Evolutionary conservation across 306 rosid species (phyloP), one percentile per base, ranked within the genome.

Genomic region (Fragaria vesca): DNA sequence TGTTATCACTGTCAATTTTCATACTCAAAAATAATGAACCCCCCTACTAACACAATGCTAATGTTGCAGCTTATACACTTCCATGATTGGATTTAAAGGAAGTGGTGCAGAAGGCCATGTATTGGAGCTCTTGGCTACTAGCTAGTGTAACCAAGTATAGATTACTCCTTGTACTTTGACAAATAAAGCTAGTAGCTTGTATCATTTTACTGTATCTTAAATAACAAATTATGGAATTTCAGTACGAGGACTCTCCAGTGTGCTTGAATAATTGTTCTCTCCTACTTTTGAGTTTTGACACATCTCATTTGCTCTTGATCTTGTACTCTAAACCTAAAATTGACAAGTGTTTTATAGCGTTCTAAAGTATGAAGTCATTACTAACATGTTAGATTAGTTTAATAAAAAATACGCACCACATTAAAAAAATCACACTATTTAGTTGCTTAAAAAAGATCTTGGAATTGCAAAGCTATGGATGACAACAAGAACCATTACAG

Each of bases 41-140:
- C 69, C 79, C 45, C 68, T 81, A 55, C 24, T 36, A 58, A 7
- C 32, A 18, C 9, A 17, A 46, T 66, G 40, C 2, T 69, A 7
- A 66, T n/a, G 72, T 81, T 85, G 88, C 91, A 90, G 96, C 85
- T 62, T 88, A 85, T 72, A 87, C 91, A 17, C 62, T 90, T 18
- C 96, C 93, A 60, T 84, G 65, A 83, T 20, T 72, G 84, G 74
- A 82, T 61, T 16, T 24, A 34, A 68, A 62, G 66, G 65, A n/a
- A 52, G 18, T 0, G 13, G 5, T 63, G 78, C 71, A 73, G 32
- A 71, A 76, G 45, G 57, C 75, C 58, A 67, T 67, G 69, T 78
- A 69, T 4, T 47, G 72, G 76, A 60, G 8, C 11, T 43, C 46
- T 43, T 43, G 46, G 46, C 46, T 43, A 8, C 46, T 43, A 43